Base-by-base conservation (phyloP, 2,329 filamentous ascomycete species). In the Neofusicoccum parvum region DNA sequence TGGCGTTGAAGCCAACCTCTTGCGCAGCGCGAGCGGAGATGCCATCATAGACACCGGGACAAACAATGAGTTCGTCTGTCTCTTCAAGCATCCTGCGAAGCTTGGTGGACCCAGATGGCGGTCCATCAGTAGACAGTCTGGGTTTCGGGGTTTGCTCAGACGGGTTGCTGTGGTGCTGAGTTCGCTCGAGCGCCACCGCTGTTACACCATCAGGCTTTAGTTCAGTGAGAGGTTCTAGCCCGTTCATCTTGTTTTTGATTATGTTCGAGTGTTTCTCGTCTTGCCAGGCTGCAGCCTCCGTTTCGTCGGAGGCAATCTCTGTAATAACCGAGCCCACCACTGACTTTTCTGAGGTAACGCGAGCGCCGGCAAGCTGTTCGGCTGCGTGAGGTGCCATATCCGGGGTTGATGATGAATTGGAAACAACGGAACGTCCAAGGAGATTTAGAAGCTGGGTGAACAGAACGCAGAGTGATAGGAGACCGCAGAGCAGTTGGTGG, bases 11-110 rank as follows among this genome's bases (percentile, higher is more conserved):
- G 5, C 87, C 88, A 20, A 86, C 80, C 49, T 82, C 78, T 32
- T 89, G 79, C 1, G 88, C 87, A 65, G 90, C 83, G 0, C 88
- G 80, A 0, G 88, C 87, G 1, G 86, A 87, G 60, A 90, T 82
- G 7, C 88, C 88, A 79, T 91, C 88, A 71, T 90, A 90, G 3
- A 91, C 87, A 34, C 88, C 88, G 0, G 88, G 88, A 62, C 85
- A 87, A 2, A 89, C 81, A 39, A 90, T 72, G 37, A 77, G 49
- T 69, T 76, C 75, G 1, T 72, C 68, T 1, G 71, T 70, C 64
- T 76, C 72, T 2, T 70, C 72, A 14, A 78, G 62, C 73, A 77
- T 72, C 10, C 54, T 60, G 20, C 75, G 69, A 17, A 78, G 56
- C 48, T 41, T 53, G 4, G 32, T 34, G 5, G 65, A 17, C 5